Evolutionary conservation across 352 stramenopile genomes (phyloP).

Genomic region (Phytophthora pluvialis): DNA sequence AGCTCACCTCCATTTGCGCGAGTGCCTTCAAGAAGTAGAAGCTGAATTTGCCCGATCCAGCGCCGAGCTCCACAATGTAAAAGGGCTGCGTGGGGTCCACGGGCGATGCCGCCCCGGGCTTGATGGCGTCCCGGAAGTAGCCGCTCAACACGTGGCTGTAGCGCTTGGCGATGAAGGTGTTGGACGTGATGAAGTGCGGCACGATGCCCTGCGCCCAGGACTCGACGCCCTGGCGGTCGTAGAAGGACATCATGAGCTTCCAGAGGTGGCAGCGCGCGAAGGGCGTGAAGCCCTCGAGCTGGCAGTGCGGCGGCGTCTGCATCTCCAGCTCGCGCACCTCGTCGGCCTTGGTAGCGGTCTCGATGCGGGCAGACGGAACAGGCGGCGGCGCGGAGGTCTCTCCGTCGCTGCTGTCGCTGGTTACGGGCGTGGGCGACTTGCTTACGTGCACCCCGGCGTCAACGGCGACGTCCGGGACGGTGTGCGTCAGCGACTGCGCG

Average conservation of each 20-base stretch:
- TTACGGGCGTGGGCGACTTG: constrained; percentile 34
- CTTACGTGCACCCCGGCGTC: constrained; percentile 20
- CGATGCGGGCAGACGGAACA: constrained; percentile 6
- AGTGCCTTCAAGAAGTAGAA: constrained; percentile 95
- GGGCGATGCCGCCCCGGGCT: constrained; percentile 38
- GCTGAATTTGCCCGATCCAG: constrained; percentile 94
- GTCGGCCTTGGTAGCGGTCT: constrained; percentile 45
- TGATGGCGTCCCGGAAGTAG: constrained; percentile 69
- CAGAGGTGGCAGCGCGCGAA: constrained; percentile 92
- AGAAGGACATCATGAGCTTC: constrained; percentile 97
- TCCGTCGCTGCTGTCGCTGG: constrained; percentile 36
- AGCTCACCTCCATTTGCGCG: constrained; percentile 56
- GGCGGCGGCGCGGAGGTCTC: constrained; percentile 19
- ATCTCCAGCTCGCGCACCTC: constrained; percentile 49
- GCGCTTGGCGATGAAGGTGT: constrained; percentile 93
- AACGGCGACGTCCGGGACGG: constrained; percentile 15
- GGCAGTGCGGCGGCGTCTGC: constrained; percentile 52
- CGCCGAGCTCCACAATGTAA: constrained; percentile 95
- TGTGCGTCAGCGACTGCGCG: constrained; percentile 18
- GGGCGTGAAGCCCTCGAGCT: constrained; percentile 90
- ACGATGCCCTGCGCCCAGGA: constrained; percentile 94
- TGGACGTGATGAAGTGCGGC: constrained; percentile 96
- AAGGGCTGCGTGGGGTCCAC: constrained; percentile 85
- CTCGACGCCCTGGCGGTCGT: constrained; percentile 83
- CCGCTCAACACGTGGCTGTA: constrained; percentile 82